Evolutionary conservation across 1,284 basidiomycete genomes (phyloP).

Genomic region (Mycena citricolor): DNA sequence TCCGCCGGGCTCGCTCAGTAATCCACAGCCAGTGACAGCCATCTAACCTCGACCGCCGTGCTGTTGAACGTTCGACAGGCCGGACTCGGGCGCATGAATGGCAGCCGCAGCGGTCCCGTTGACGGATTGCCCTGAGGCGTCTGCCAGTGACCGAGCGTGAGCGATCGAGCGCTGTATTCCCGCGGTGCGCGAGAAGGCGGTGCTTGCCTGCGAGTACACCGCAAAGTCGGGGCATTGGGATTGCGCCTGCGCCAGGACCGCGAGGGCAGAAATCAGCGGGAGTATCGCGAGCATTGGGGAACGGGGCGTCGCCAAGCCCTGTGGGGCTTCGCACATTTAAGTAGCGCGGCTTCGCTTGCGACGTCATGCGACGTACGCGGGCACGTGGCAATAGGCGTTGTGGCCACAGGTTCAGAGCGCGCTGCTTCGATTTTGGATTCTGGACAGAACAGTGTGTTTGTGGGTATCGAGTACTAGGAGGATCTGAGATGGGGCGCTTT

Average conservation of each 20-base stretch:
- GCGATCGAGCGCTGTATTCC: not conserved
- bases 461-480: too few relatives aligned
- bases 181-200: not conserved
- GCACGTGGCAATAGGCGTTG: too few relatives aligned
- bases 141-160: not conserved
- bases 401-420: too few relatives aligned
- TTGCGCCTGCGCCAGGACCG: constrained; percentile 1
- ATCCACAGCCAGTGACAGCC: not conserved
- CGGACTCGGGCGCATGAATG: constrained; percentile 55
- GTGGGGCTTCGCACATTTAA: too few relatives aligned
- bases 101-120: constrained; percentile 45
- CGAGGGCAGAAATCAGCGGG: constrained; percentile 5
- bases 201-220: constrained; percentile 15
- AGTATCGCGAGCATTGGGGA: too few relatives aligned
- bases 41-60: constrained; percentile 47
- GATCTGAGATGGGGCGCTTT: too few relatives aligned
- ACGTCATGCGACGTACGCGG: too few relatives aligned
- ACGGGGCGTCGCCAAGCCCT: too few relatives aligned
- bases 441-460: too few relatives aligned
- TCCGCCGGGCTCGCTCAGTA: not conserved
- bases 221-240: constrained; percentile 21
- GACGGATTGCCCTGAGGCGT: constrained; percentile 20
- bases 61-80: constrained; percentile 58
- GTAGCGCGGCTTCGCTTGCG: too few relatives aligned
- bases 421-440: too few relatives aligned